A percentile compares a stretch with the other conserved stretches of the same genome.
These are phyloP conservation scores for Metrosideros polymorpha DNA, from an alignment of 441 rosid genomes.

Conservation along the genomic window DNA sequence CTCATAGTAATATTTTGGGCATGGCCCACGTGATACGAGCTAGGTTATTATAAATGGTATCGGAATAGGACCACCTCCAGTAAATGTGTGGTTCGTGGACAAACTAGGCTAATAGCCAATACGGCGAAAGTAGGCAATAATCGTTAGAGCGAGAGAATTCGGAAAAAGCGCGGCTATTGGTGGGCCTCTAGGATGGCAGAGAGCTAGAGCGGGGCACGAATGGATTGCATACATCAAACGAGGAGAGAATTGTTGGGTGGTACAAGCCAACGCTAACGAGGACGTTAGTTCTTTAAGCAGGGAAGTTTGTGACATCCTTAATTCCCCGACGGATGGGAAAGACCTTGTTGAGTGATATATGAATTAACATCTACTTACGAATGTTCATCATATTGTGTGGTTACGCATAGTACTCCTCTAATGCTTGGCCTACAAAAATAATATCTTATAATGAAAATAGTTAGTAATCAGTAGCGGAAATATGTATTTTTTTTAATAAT, in stretches of 20 bases:
- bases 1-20: background rate
- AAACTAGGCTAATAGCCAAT: background rate
- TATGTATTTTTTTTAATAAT: background rate
- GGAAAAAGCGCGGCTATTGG: rapidly evolving
- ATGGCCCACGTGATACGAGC: background rate
- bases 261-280: background rate
- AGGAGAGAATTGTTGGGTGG: background rate
- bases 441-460: background rate
- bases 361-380: background rate
- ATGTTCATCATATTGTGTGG: background rate
- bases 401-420: background rate
- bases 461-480: background rate
- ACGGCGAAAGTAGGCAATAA: background rate
- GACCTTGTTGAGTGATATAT: background rate
- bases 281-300: background rate
- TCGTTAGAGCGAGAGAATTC: background rate
- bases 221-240: background rate
- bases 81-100: background rate
- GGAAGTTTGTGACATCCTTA: background rate
- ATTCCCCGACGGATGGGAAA: background rate
- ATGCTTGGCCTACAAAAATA: background rate
- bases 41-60: background rate
- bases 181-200: background rate
- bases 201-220: background rate
- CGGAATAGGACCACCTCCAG: rapidly evolving